A percentile compares a stretch with the other conserved stretches of the same genome.
Evolutionary conservation across 1,139 yeast genomes (phyloP).

Genomic region (Taiozyma sp.): DNA sequence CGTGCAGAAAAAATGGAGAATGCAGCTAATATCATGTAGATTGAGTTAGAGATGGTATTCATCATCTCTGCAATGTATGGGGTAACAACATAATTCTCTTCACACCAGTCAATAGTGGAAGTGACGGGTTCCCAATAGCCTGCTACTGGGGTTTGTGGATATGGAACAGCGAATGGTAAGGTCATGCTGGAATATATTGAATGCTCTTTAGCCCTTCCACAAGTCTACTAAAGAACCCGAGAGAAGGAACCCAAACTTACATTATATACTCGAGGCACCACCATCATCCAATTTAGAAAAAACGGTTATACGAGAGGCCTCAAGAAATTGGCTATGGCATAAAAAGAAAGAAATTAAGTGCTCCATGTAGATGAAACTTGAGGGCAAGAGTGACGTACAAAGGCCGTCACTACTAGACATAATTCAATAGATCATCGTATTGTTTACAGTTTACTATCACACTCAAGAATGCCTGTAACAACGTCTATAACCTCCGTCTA

Average conservation of each 20-base stretch:
- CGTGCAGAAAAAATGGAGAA: conserved; percentile 41
- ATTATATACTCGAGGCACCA: neutral
- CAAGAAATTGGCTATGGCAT: neutral
- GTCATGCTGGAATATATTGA: conserved; percentile 22
- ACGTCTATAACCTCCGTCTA: no score
- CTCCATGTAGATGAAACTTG: neutral
- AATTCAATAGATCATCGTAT: no score
- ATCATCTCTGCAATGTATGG: conserved; percentile 79
- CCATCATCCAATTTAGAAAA: neutral
- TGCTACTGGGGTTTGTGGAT: conserved; percentile 27
- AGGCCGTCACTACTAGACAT: neutral
- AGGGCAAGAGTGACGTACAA: neutral
- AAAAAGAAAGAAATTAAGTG: neutral
- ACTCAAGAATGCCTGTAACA: no score
- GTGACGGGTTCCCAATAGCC: conserved; percentile 30
- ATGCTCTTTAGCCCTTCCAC: no score
- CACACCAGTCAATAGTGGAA: conserved; percentile 91
- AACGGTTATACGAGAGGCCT: neutral
- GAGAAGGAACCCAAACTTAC: no score
- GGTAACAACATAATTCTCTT: conserved; percentile 84
- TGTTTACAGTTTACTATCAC: no score
- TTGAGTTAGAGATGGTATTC: conserved; percentile 71
- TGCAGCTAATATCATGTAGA: conserved; percentile 55
- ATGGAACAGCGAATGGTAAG: conserved; percentile 35
- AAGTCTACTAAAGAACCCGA: no score